Base-by-base conservation (phyloP, 2,329 filamentous ascomycete species). In the Aspergillus nomiae region DNA sequence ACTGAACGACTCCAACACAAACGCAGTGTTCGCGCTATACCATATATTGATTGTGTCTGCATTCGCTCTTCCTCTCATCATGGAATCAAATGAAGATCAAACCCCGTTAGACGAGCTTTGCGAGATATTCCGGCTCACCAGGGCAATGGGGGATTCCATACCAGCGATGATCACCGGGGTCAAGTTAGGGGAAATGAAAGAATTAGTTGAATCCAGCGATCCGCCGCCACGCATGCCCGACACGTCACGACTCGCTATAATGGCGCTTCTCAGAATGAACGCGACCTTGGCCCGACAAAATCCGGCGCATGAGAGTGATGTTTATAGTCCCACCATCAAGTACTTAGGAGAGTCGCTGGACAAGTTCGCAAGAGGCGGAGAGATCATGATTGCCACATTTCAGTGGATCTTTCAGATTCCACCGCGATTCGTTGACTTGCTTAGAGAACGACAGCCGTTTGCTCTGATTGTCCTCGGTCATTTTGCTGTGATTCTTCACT, bases 401-500 rank as follows among this genome's bases (percentile, higher is more conserved):
- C 90, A 70, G 19, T 82, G 81, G 75, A 87, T 89, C 1, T 87
- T 87, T 19, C 88, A 88, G 83, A 14, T 85, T 83, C 61, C 85
- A 81, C 24, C 90, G 84, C 71, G 84, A 87, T 68, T 87, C 87
- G 61, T 82, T 87, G 34, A 81, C 43, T 70, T 81, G 21, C 65
- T 81, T 3, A 66, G 70, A 16, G 70, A 76, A 58, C 72, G 76
- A 21, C 68, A 71, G 21, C 78, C 80, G 0, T 79, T 82, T 62
- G 79, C 80, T 1, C 65, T 83, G 11, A 74, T 79, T 16, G 71
- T 83, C 19, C 71, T 82, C 5, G 80, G 79, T 2, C 77, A 83
- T 63, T 83, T 78, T 63, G 76, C 76, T 0, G 77, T 83, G 10
- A 62, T 81, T 4, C 79, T 91, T 54, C 88, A 88, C 70, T 83